Evolutionary conservation across 345 rosid genomes (phyloP).

Genomic region (Garcia nutans): DNA sequence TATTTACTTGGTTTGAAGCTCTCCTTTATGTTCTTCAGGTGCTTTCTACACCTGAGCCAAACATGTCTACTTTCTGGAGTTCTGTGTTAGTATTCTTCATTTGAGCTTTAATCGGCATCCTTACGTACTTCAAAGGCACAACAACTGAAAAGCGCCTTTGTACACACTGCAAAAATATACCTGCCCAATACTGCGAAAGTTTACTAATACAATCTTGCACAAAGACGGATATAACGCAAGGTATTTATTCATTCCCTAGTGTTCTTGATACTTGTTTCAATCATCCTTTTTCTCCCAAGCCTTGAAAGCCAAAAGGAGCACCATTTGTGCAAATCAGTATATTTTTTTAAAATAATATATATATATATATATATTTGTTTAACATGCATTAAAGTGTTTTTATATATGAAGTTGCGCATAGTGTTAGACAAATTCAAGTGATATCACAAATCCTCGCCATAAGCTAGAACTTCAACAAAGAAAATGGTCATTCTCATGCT

Average conservation of each 20-base stretch:
- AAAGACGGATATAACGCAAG: too few species aligned
- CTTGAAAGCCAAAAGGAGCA: too few species aligned
- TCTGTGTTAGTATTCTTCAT: not conserved
- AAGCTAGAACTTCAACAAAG: not conserved
- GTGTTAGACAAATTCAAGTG: not conserved
- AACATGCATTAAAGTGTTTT: not conserved
- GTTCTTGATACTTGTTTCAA: too few species aligned
- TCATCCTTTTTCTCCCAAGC: too few species aligned
- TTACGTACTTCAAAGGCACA: not conserved
- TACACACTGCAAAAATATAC: not conserved
- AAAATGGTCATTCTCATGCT: not conserved
- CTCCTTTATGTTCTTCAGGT: not conserved
- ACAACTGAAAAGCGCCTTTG: not conserved
- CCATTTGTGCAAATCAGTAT: not conserved
- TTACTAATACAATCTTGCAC: too few species aligned
- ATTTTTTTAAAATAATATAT: not conserved
- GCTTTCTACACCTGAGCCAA: not conserved
- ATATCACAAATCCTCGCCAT: too few species aligned
- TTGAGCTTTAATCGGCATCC: not conserved
- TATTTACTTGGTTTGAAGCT: not conserved
- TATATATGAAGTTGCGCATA: not conserved
- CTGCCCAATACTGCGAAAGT: too few species aligned
- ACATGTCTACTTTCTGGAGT: not conserved
- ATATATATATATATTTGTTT: too few species aligned
- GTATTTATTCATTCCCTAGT: too few species aligned